These are phyloP conservation scores for Mercurialis annua DNA, from an alignment of 345 rosid genomes.

Conservation along the genomic window DNA sequence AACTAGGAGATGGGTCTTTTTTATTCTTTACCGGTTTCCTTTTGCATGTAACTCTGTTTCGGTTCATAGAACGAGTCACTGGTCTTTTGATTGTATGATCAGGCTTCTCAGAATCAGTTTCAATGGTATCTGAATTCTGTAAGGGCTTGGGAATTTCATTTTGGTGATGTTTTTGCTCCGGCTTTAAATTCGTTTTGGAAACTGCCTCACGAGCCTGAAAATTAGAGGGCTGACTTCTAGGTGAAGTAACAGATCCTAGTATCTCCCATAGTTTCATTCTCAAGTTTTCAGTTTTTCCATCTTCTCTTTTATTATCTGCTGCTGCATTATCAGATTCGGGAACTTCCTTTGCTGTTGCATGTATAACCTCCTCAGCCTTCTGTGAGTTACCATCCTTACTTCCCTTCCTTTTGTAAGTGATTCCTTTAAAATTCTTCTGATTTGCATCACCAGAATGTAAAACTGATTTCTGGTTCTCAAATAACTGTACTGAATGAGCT, in stretches of 20 bases:
- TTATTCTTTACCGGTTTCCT: conserved; percentile 28
- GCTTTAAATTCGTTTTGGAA: conserved; percentile 33
- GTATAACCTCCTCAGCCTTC: conserved; percentile 46
- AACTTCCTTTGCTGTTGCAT: conserved; percentile 38
- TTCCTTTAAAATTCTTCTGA: conserved; percentile 32
- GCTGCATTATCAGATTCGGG: conserved; percentile 30
- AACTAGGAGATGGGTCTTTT: conserved; percentile 32
- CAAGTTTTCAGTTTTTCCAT: conserved; percentile 53
- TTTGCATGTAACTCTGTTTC: conserved; percentile 41
- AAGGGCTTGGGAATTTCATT: conserved; percentile 34
- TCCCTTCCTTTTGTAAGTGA: conserved; percentile 39
- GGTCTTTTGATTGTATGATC: conserved; percentile 47
- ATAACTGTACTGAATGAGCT: conserved; percentile 29
- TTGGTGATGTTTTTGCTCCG: conserved; percentile 28
- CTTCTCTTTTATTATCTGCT: conserved; percentile 32
- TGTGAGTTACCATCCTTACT: conserved; percentile 33
- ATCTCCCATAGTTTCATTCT: conserved; percentile 79
- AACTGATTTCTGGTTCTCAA: conserved; percentile 33
- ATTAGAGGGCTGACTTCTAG: conserved; percentile 45
- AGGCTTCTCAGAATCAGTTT: conserved; percentile 74
- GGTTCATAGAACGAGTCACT: conserved; percentile 52
- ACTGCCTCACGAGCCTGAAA: conserved; percentile 37
- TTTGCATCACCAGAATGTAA: conserved; percentile 33
- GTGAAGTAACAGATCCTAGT: conserved; percentile 61
- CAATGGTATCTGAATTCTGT: conserved; percentile 69